Base-by-base conservation (phyloP, 2,329 filamentous ascomycete genomes). In the Colletotrichum paranaense region DNA sequence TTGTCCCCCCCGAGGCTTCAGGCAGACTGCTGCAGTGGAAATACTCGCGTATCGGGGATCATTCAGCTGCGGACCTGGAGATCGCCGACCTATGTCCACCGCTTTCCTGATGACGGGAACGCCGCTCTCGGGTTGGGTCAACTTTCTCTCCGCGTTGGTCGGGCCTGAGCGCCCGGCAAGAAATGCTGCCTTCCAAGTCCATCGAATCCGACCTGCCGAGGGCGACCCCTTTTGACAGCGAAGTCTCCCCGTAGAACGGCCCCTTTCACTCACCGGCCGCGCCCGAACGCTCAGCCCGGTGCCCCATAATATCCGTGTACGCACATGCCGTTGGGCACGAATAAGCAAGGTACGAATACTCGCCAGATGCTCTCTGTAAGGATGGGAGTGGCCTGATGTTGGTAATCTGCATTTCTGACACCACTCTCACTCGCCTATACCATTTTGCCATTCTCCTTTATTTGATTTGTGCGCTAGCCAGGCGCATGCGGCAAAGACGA, bases 321-420 rank as follows among this genome's bases (percentile, higher is more conserved):
- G 28, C 42, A 14, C 6, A 24, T 30, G 35, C 55, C 55, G 55
- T 62, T n/a, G 42, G 42, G 22, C 42, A 9, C 16, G 7, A 49
- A 42, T 42, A 19, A 49, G 42, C 19, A n/a, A 49, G 42, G 19
- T 49, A 49, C 42, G 42, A 11, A 49, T 49, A 49, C 16, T 62
- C 60, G 59, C 55, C 42, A 42, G 46, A 35, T 62, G 60, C 55
- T 26, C 26, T 55, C 46, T 42, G 42, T 62, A 35, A 69, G 28
- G 67, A 70, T 65, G 67, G 46, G 24, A 60, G 60, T 73, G 70
- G 60, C 42, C 46, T 70, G 70, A 73, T 52, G 46, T 56, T 42
- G 14, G 30, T 52, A 16, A 8, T 46, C 58, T 64, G 38, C 11
- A 12, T n/a, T 55, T 64, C 46, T 52, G 52, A 38, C 53, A 42